Evolutionary conservation across 129 eudicot species (phyloP).

Genomic region (Pittosporum tobira): DNA sequence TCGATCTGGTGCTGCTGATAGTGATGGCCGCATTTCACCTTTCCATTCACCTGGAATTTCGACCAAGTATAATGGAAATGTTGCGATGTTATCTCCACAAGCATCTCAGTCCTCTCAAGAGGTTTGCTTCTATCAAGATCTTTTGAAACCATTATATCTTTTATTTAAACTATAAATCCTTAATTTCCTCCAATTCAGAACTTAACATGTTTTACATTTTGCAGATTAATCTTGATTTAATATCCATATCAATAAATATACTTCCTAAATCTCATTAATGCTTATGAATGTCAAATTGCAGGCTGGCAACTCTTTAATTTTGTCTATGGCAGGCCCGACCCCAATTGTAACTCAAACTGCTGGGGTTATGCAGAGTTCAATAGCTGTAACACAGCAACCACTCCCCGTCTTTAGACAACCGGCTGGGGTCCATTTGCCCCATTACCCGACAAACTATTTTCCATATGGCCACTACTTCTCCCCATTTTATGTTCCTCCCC

Average conservation of each 20-base stretch:
- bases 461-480: constrained; percentile 71
- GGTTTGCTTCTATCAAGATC: constrained; percentile 36
- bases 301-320: constrained; percentile 48
- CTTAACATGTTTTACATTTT: background rate
- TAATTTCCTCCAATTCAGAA: background rate
- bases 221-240: background rate
- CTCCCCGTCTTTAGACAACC: constrained; percentile 77
- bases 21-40: constrained; percentile 65
- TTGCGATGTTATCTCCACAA: constrained; percentile 41
- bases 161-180: background rate
- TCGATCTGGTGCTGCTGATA: constrained; percentile 47
- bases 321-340: constrained; percentile 51
- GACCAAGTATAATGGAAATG: constrained; percentile 54
- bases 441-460: constrained; percentile 64
- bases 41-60: constrained; percentile 45
- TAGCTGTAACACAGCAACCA: constrained; percentile 67
- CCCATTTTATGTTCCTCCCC: constrained; percentile 64
- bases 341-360: constrained; percentile 61
- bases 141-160: background rate
- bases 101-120: constrained; percentile 66
- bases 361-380: constrained; percentile 67
- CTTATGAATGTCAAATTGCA: constrained; percentile 23
- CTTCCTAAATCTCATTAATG: background rate
- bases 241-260: background rate
- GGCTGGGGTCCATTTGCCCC: constrained; percentile 68